Evolutionary conservation across 2,329 filamentous ascomycete species (phyloP), one percentile per base, ranked within the genome.

Genomic region (Colletotrichum destructivum): DNA sequence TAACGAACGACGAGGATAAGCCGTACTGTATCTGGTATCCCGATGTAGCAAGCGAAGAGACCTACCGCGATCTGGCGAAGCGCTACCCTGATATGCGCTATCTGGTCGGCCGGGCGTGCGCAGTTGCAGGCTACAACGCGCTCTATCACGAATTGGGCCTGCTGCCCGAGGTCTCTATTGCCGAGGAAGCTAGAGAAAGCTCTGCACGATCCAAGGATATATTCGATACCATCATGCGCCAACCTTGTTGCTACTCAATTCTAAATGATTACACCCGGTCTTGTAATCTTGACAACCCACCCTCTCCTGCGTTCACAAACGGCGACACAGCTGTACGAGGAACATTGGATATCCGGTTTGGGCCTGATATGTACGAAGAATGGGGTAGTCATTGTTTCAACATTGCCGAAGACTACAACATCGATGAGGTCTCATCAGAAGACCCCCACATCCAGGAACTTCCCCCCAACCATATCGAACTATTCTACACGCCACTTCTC

Each of bases 21-120:
- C 81, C 80, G 2, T 83, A 83, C 72, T 84, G 81, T 68, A 82
- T 85, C 51, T 85, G 83, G 82, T 73, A 83, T 73, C 83, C 83
- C 0, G 78, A 82, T 31, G 26, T 79, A 0, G 79, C 83, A 2
- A 72, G 26, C 0, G 80, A 84, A 62, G 77, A 79, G 1, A 85
- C 81, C 0, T 82, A 82, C 61, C 78, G 82, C 4, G 60, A 72
- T 12, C 69, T 84, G 35, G 80, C 72, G 11, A 42, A 61, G 31
- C 16, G 72, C 1, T 84, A 81, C 74, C 82, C 82, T 2, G 35
- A 74, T 1, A 78, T 83, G 79, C 44, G 73, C 11, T 83, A 84
- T 57, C 79, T 82, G 31, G 79, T 82, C n/a, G 81, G 77, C 3
- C 77, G 81, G 7, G 81, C 82, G 0, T 84, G 82, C 73, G 82